Evolutionary conservation across 225 moss, liverwort and hornwort species (phyloP).

Genomic region (Marchantia paleacea): DNA sequence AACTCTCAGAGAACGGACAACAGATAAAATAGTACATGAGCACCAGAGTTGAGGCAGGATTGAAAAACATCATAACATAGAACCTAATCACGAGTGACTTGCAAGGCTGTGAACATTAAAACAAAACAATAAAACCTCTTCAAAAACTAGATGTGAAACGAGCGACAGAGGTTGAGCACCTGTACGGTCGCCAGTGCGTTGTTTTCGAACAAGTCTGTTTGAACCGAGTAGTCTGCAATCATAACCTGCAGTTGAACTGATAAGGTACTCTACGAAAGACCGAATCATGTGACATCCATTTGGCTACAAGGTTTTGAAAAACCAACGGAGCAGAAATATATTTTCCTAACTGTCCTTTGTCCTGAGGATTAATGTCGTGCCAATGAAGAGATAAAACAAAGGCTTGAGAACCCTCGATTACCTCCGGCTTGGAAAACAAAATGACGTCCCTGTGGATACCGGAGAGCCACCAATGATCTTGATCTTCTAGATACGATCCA

Average conservation of each 20-base stretch:
- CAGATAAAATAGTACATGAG: too few species aligned
- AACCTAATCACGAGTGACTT: not conserved
- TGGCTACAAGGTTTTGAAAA: not conserved
- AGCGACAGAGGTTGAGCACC: constrained; percentile 35
- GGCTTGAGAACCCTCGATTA: not conserved
- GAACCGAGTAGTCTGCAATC: constrained; percentile 87
- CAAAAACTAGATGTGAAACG: not conserved
- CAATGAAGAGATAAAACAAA: too few species aligned
- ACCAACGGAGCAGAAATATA: not conserved
- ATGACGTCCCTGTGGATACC: constrained; percentile 91
- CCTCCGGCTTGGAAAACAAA: constrained; percentile 74
- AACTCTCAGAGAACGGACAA: too few species aligned
- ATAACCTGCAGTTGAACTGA: constrained; percentile 56
- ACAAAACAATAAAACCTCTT: not conserved
- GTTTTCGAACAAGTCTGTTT: constrained; percentile 53
- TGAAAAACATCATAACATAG: too few species aligned
- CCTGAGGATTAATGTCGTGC: not conserved
- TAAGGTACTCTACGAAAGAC: not conserved
- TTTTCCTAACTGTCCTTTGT: not conserved
- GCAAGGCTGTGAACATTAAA: not conserved
- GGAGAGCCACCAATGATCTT: constrained; percentile 99
- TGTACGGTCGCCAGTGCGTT: constrained; percentile 57
- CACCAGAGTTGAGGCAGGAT: too few species aligned
- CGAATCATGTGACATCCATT: not conserved
- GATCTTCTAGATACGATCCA: constrained; percentile 99